Percentiles rank a stretch among this genome's conserved stretches.
These are phyloP conservation scores for Zopfochytrium polystomum DNA, from an alignment of 371 early-diverging fungal species.

Conservation along the genomic window DNA sequence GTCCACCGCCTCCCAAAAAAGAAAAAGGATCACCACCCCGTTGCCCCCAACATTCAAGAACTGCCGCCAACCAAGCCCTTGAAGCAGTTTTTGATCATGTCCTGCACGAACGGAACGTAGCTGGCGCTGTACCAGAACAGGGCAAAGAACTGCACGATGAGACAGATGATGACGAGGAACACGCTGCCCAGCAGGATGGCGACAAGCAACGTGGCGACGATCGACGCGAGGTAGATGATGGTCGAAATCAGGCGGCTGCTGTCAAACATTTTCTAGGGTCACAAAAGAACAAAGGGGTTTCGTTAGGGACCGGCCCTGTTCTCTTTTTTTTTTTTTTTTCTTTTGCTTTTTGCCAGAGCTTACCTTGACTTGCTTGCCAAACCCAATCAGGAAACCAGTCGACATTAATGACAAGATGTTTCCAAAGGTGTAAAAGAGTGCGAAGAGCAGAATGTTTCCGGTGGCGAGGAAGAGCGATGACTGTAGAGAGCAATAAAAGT, in stretches of 20 bases:
- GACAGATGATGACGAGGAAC: conserved; percentile 67
- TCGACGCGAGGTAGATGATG: conserved; percentile 57
- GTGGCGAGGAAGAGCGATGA: conserved; percentile 62
- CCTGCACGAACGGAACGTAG: conserved; percentile 68
- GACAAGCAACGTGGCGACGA: conserved; percentile 60
- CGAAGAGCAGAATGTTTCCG: conserved; percentile 68
- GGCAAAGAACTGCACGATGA: conserved; percentile 79
- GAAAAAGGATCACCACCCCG: background rate
- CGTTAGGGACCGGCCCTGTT: background rate
- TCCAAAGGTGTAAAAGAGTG: conserved; percentile 84
- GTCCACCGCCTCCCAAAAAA: too few species aligned
- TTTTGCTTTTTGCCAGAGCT: too few species aligned
- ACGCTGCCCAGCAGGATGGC: conserved; percentile 59
- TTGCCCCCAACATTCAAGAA: background rate
- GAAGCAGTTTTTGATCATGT: conserved; percentile 33
- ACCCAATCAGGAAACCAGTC: conserved; percentile 85
- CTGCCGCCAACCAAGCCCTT: conserved; percentile 10
- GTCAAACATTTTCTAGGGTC: conserved; percentile 48
- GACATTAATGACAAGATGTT: conserved; percentile 80
- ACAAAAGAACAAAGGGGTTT: conserved; percentile 32
- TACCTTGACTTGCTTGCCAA: conserved; percentile 77
- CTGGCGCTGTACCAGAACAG: conserved; percentile 73
- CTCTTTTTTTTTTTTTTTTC: too few species aligned
- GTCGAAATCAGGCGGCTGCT: conserved; percentile 62
- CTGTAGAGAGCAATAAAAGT: conserved; percentile 35